A percentile compares a stretch with the other conserved stretches of the same genome.
Evolutionary conservation across 148 eudicot genomes (phyloP).

Genomic region (Hydrangea macrophylla): DNA sequence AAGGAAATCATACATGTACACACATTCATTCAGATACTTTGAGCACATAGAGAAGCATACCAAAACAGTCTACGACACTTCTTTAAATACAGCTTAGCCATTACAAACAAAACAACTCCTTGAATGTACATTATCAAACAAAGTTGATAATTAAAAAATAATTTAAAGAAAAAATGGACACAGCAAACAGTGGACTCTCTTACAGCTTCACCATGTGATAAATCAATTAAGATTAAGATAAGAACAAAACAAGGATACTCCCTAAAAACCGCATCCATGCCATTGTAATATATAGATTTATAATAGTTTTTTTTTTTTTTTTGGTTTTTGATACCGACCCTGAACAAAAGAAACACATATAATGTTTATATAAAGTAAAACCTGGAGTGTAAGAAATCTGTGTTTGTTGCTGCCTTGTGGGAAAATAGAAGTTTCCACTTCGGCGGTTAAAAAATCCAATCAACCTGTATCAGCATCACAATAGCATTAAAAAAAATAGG

Average conservation of each 20-base stretch:
- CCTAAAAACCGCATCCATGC: constrained; percentile 56
- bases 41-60: not conserved
- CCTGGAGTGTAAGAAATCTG: constrained; percentile 16
- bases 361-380: constrained; percentile 8
- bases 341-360: no score
- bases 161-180: constrained; percentile 11
- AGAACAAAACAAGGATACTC: constrained; percentile 46
- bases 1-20: no score
- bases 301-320: constrained; percentile 5
- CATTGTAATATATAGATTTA: constrained; percentile 15
- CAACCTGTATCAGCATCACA: constrained; percentile 22
- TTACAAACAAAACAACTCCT: constrained; percentile 23
- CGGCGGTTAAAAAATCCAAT: constrained; percentile 29
- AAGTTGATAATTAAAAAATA: constrained; percentile 7
- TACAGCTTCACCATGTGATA: constrained; percentile 20
- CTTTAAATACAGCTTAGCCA: constrained; percentile 15
- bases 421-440: constrained; percentile 16
- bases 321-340: not conserved
- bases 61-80: constrained; percentile 10
- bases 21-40: not conserved
- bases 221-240: constrained; percentile 6
- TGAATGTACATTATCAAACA: constrained; percentile 21
- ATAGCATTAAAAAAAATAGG: not conserved
- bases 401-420: constrained; percentile 27
- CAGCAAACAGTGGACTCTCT: constrained; percentile 18